Percentiles rank a stretch among this genome's conserved stretches.
Evolutionary conservation across 805 yeast species (phyloP).

Genomic region (Cyberlindnera bimundalis): DNA sequence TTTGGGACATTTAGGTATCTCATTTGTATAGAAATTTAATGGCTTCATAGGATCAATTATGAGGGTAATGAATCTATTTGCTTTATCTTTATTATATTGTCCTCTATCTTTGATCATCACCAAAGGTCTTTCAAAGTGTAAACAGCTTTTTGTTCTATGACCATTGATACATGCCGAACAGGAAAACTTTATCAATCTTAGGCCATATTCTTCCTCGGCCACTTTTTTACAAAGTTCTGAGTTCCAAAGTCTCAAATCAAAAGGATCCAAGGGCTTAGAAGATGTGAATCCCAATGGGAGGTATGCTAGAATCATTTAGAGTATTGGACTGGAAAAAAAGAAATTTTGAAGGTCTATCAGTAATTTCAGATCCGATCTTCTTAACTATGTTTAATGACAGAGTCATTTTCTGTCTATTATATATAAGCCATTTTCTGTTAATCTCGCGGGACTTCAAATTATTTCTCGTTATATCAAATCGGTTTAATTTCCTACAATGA

Average conservation of each 20-base stretch:
- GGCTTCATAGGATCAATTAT: not conserved
- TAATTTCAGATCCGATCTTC: too few species aligned
- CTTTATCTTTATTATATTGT: not conserved
- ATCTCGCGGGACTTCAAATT: too few species aligned
- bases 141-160: not conserved
- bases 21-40: not conserved
- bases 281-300: not conserved
- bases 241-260: not conserved
- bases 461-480: too few species aligned
- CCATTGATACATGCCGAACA: constrained; percentile 1
- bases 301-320: not conserved
- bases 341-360: too few species aligned
- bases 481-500: too few species aligned
- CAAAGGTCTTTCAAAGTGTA: constrained; percentile 1
- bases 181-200: not conserved
- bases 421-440: too few species aligned
- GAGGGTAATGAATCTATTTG: not conserved
- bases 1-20: not conserved
- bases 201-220: not conserved
- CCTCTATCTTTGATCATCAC: constrained; percentile 4
- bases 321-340: too few species aligned
- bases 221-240: not conserved
- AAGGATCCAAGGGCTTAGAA: not conserved
- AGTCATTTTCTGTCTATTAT: too few species aligned
- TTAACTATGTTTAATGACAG: too few species aligned